Evolutionary conservation across 371 early-diverging fungal genomes (phyloP).

Genomic region (Actinomortierella ambigua): DNA sequence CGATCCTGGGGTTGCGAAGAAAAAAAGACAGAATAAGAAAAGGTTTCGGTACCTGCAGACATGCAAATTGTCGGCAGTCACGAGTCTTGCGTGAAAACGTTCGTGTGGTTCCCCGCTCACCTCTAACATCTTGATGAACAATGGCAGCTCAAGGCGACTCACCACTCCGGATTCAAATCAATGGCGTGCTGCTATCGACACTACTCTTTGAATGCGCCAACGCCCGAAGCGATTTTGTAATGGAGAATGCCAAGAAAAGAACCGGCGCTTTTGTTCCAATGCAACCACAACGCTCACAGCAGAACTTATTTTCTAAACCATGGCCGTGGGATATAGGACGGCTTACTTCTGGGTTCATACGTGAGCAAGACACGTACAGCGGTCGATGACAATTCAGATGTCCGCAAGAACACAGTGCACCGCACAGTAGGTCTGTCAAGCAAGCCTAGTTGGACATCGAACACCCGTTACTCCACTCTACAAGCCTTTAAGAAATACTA

Average conservation of each 20-base stretch:
- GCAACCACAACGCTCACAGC: not conserved
- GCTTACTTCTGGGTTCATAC: slow-evolving; percentile 28
- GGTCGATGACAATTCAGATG: slow-evolving; percentile 38
- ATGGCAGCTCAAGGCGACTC: slow-evolving; percentile 3
- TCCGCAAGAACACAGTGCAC: slow-evolving; percentile 28
- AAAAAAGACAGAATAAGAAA: no score
- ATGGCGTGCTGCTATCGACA: slow-evolving; percentile 40
- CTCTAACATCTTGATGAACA: no score
- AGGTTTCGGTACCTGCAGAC: no score
- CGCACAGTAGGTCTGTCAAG: slow-evolving; percentile 27
- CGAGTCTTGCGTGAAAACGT: no score
- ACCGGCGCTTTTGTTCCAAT: no score
- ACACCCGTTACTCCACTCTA: no score
- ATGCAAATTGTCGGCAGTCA: no score
- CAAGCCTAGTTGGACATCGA: no score
- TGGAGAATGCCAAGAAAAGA: no score
- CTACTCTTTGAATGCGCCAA: slow-evolving; percentile 44
- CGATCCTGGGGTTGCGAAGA: no score
- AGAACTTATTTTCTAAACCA: not conserved
- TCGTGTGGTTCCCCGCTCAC: no score
- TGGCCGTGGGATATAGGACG: slow-evolving; percentile 17
- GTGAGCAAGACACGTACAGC: slow-evolving; percentile 30
- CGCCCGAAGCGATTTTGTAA: slow-evolving; percentile 38
- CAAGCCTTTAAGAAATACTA: no score
- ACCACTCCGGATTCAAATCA: slow-evolving; percentile 34